phyloP scores from a whole-genome alignment of 2,329 filamentous ascomycete genomes.

The Davidsoniella eucalypti region DNA sequence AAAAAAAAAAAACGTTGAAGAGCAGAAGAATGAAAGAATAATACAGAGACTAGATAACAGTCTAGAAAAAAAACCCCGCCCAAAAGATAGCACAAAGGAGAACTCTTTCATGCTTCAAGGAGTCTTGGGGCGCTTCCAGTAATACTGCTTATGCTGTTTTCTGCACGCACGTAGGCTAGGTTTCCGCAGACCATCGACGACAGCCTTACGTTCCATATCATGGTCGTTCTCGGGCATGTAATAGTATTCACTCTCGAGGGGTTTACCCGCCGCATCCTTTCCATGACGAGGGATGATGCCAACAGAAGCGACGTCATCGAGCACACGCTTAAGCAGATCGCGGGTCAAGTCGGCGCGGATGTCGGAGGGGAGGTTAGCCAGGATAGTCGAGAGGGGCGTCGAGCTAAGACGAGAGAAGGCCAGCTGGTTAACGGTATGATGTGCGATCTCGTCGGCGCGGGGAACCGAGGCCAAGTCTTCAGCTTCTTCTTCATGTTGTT shows the following conservation, averaged over 20 bases:
- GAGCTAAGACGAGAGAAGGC: conserved; percentile 88
- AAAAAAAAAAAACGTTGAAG: background rate
- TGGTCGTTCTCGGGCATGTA: conserved; percentile 79
- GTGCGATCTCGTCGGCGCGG: conserved; percentile 36
- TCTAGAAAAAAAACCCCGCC: no score
- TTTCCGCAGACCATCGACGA: conserved; percentile 73
- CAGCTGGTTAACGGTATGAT: conserved; percentile 89
- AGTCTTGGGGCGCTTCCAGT: conserved; percentile 48
- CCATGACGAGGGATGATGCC: conserved; percentile 80
- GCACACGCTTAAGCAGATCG: conserved; percentile 49
- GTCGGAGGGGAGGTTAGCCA: conserved; percentile 64
- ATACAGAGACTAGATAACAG: conserved; percentile 1
- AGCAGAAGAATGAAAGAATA: conserved; percentile 1
- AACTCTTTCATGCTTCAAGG: conserved; percentile 23
- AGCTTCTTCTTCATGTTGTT: background rate
- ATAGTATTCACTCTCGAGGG: conserved; percentile 91
- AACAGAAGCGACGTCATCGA: conserved; percentile 62
- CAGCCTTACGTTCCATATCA: conserved; percentile 61
- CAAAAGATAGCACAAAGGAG: no score
- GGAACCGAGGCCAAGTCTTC: conserved; percentile 8
- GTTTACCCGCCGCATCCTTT: conserved; percentile 89
- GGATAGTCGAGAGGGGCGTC: conserved; percentile 74
- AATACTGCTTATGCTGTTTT: conserved; percentile 88
- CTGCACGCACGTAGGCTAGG: conserved; percentile 77
- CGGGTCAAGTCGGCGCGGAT: conserved; percentile 43